These are phyloP conservation scores for Populus ilicifolia DNA, from an alignment of 345 rosid genomes.

Conservation along the genomic window DNA sequence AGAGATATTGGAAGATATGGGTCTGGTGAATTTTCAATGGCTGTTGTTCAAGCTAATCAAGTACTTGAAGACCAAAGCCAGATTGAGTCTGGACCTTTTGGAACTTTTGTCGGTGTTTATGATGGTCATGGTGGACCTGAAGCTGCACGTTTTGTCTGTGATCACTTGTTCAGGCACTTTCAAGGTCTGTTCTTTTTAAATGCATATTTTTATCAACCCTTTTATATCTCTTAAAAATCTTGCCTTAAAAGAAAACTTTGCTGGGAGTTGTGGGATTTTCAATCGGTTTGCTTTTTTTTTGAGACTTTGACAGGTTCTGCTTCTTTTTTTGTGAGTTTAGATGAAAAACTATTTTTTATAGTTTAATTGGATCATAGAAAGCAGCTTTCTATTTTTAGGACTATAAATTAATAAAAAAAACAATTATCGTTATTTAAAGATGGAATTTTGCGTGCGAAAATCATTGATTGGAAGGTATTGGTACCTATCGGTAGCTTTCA, in stretches of 20 bases:
- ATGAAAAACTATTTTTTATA: not conserved
- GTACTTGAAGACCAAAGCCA: constrained; percentile 86
- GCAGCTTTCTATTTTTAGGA: not conserved
- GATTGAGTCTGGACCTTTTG: constrained; percentile 84
- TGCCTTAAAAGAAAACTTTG: not conserved
- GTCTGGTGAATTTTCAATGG: constrained; percentile 84
- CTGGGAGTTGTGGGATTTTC: constrained; percentile 5
- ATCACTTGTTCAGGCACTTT: constrained; percentile 69
- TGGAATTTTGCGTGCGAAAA: not conserved
- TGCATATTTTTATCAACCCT: not conserved
- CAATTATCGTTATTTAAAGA: not conserved
- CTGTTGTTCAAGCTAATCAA: constrained; percentile 83
- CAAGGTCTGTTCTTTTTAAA: constrained; percentile 49
- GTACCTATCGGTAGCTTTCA: not conserved
- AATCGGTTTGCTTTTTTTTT: not conserved
- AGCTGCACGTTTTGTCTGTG: constrained; percentile 80
- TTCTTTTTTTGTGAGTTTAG: constrained; percentile 6
- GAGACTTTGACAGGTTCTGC: not conserved
- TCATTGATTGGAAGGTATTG: constrained; percentile 8
- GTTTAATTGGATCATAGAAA: constrained; percentile 3
- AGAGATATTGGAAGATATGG: constrained; percentile 65
- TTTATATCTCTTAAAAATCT: not conserved
- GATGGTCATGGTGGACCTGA: constrained; percentile 95
- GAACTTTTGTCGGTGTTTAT: constrained; percentile 86
- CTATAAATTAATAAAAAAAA: too few species aligned